Conservation (phyloP, 2,329 filamentous ascomycete species). For the Myriangium duriaei region DNA sequence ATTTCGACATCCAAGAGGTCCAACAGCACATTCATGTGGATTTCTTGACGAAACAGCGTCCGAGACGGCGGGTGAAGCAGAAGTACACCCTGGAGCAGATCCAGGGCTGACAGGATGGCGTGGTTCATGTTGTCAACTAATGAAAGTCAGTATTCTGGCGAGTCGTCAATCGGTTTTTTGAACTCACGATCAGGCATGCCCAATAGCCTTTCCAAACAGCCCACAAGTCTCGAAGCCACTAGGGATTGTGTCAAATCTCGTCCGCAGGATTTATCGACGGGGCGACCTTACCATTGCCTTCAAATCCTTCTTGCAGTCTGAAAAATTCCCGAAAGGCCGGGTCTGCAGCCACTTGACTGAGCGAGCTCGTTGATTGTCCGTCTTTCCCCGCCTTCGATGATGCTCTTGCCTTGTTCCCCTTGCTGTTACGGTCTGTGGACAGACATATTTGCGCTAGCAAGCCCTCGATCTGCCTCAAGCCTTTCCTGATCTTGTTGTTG, state of each 20-base stretch:
- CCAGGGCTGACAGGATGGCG: constrained; percentile 75
- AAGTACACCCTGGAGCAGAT: constrained; percentile 77
- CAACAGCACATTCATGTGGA: constrained; percentile 93
- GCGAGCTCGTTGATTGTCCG: constrained; percentile 27
- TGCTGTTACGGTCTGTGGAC: constrained; percentile 28
- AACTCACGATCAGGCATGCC: constrained; percentile 53
- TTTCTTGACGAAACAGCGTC: constrained; percentile 72
- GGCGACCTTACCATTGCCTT: constrained; percentile 63
- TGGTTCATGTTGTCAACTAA: constrained; percentile 70
- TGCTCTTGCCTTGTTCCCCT: constrained; percentile 26
- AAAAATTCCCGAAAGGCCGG: constrained; percentile 93
- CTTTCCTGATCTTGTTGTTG: constrained; percentile 79
- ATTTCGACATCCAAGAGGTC: constrained; percentile 86
- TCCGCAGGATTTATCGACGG: too few relatives aligned
- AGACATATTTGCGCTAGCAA: constrained; percentile 91
- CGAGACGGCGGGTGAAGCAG: constrained; percentile 85
- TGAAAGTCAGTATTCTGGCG: constrained; percentile 1
- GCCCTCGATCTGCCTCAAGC: constrained; percentile 84
- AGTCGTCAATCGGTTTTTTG: not conserved
- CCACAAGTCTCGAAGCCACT: constrained; percentile 74
- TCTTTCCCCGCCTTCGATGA: constrained; percentile 7
- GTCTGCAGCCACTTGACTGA: constrained; percentile 63
- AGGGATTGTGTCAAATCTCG: not conserved
- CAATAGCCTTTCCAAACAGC: constrained; percentile 73
- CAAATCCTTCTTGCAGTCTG: constrained; percentile 89